These are phyloP conservation scores for Chrysanthemum makinoi DNA, from an alignment of 129 eudicot species.

Conservation along the genomic window DNA sequence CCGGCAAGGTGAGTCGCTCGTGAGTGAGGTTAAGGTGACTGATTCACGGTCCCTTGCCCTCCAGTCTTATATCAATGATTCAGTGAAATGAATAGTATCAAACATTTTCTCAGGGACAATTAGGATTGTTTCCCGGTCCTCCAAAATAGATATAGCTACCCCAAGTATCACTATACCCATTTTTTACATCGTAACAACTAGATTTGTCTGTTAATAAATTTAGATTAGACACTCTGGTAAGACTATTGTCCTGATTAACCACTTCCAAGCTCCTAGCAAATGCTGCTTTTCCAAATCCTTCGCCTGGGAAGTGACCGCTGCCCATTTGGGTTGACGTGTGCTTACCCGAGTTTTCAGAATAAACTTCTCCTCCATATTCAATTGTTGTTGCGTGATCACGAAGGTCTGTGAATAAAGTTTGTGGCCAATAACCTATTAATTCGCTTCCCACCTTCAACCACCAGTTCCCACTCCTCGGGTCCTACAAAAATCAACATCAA, in stretches of 20 bases:
- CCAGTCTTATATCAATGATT: neutral
- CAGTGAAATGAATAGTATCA: neutral
- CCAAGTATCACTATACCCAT: conserved; percentile 4
- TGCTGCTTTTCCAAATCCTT: conserved; percentile 27
- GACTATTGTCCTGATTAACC: neutral
- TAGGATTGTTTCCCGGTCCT: conserved; percentile 22
- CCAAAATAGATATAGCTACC: conserved; percentile 28
- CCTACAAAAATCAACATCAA: conserved; percentile 32
- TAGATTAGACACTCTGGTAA: neutral
- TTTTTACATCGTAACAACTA: conserved; percentile 15
- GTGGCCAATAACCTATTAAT: conserved; percentile 70
- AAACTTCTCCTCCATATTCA: conserved; percentile 76
- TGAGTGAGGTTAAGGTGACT: no score
- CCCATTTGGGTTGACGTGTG: conserved; percentile 35
- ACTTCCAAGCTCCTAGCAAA: conserved; percentile 23
- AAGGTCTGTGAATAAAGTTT: conserved; percentile 11
- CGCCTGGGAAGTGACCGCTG: conserved; percentile 25
- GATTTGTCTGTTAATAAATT: conserved; percentile 7
- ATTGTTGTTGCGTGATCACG: conserved; percentile 21
- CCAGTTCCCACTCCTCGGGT: conserved; percentile 75
- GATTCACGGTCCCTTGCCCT: no score
- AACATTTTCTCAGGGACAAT: conserved; percentile 23
- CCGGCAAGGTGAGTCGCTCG: no score
- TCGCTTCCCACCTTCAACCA: conserved; percentile 70
- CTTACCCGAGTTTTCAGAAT: conserved; percentile 18